Percentiles rank a stretch among this genome's conserved stretches.
Conservation (phyloP, 176 grass and related monocot genomes). For the Hordeum marinum region DNA sequence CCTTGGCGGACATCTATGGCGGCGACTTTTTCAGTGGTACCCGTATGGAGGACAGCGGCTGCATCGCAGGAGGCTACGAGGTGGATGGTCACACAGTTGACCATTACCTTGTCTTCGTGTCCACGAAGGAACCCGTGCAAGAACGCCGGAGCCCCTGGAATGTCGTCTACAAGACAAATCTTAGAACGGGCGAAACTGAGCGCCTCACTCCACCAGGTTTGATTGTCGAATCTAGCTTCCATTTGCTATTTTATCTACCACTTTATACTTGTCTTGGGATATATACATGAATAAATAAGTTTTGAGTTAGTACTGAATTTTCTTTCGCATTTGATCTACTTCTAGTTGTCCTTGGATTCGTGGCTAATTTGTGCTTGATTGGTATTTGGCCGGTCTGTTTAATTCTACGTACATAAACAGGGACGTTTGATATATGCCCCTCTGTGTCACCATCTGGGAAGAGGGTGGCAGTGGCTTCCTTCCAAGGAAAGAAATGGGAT, state of each 20-base stretch:
- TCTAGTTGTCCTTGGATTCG: background rate
- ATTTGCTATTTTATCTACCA: background rate
- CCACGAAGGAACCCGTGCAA: constrained; percentile 22
- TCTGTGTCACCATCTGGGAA: constrained; percentile 14
- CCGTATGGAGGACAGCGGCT: constrained; percentile 42
- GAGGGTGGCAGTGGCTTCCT: constrained; percentile 26
- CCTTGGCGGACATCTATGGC: constrained; percentile 26
- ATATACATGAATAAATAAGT: no score
- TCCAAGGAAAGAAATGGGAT: background rate
- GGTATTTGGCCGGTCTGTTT: background rate
- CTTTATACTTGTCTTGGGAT: no score
- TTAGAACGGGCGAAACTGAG: constrained; percentile 11
- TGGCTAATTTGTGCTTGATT: no score
- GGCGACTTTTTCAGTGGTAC: background rate
- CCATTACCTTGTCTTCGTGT: constrained; percentile 26
- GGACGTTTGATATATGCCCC: constrained; percentile 22
- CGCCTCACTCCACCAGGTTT: constrained; percentile 20
- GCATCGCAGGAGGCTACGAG: constrained; percentile 27
- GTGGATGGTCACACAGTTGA: background rate
- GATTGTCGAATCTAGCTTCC: background rate
- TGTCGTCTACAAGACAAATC: constrained; percentile 32
- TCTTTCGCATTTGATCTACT: background rate
- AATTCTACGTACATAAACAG: background rate
- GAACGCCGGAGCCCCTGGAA: constrained; percentile 27
- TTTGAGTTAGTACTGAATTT: no score